Base-by-base conservation (phyloP, 768 basidiomycete species). In the Boletus vermiculosoides region DNA sequence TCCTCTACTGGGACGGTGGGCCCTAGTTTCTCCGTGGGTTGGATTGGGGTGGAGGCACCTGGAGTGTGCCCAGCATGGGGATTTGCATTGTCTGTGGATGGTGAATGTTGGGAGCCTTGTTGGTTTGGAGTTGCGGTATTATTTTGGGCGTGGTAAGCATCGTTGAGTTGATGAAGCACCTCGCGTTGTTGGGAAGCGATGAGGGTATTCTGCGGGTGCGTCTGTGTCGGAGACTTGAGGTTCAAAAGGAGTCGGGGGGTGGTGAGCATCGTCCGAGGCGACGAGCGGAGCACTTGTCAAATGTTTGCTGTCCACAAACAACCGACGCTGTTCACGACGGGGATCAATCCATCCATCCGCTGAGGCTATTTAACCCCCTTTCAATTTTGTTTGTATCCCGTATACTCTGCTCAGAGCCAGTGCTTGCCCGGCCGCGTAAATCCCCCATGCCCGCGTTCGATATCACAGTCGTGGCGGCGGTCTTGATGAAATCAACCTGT, bases 21-120 rank as follows among this genome's bases (percentile, higher is more conserved):
- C 73, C 75, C 52, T 76, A 76, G 37, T 67, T 68, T 60, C 62
- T 63, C 54, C 70, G 74, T 9, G 61, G 69, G n/a, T 69, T 72
- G 30, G 71, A 67, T 56, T 77, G 81, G 45, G 80, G 80, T 66
- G 82, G 85, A 16, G 86, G 76, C 69, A 80, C 81, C 77, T 86
- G 83, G 60, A 85, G 74, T 72, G 85, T 77, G 71, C 87, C 85
- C 70, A 91, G 78, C 88, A 91, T 91, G 73, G 82, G 83, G 62
- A 82, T 72, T 62, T 78, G 80, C 65, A 81, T 80, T 66, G 75
- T 72, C 72, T 72, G 71, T 61, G 72, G 72, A 62, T 72, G 71
- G 56, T 65, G 71, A 71, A 72, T 72, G 64, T 60, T 72, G 71
- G 70, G 67, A 58, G 18, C 51, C 61, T 59, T 63, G 65, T 40